Evolutionary conservation across 225 moss, liverwort and hornwort species (phyloP).

Genomic region (Neckera pumila): DNA sequence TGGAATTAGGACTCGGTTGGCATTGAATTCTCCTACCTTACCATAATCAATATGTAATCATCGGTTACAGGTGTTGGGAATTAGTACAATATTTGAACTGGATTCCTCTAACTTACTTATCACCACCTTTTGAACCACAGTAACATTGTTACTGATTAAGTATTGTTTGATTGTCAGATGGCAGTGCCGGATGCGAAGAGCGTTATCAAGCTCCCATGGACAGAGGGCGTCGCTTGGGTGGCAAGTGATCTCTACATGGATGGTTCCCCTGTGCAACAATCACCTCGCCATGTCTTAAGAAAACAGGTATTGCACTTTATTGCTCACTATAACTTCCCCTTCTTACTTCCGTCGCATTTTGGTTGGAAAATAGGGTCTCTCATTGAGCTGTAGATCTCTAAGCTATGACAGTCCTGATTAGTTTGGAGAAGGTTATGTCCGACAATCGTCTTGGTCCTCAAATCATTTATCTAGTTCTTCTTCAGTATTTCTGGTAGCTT

Average conservation of each 20-base stretch:
- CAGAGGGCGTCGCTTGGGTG: constrained; percentile 75
- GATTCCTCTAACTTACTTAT: not conserved
- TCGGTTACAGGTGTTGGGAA: not conserved
- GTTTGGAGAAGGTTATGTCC: not conserved
- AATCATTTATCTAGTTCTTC: not conserved
- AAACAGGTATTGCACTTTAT: constrained; percentile 7
- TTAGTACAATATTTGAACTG: not conserved
- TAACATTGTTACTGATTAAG: not conserved
- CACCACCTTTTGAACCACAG: not conserved
- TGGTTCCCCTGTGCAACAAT: constrained; percentile 45
- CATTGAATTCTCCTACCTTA: not conserved
- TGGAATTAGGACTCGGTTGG: not conserved
- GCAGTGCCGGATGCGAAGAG: constrained; percentile 63
- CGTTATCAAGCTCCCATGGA: constrained; percentile 81
- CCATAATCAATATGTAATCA: not conserved
- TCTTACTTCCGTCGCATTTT: not conserved
- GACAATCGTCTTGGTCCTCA: not conserved
- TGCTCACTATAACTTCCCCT: not conserved
- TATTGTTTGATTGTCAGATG: constrained; percentile 23
- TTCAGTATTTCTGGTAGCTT: not conserved
- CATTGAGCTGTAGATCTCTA: not conserved
- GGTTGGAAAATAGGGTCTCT: not conserved
- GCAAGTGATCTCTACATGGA: constrained; percentile 82
- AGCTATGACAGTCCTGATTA: not conserved
- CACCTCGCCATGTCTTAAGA: constrained; percentile 78